Conservation (phyloP, 2,329 filamentous ascomycete genomes). For the Scleromitrula shiraiana region DNA sequence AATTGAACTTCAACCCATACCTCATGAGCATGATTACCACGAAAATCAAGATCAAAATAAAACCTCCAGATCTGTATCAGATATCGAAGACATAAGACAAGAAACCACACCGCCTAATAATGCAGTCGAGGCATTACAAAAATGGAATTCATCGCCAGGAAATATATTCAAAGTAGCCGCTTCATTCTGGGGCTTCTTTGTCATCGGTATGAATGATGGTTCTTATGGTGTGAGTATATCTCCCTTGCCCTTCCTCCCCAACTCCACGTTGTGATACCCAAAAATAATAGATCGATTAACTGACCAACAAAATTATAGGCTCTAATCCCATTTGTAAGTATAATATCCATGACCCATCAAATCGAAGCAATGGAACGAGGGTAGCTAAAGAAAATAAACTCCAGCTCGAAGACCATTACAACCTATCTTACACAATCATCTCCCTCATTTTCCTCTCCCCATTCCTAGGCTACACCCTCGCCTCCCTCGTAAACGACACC, state of each 20-base stretch:
- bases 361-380: too few species aligned
- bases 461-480: conserved; percentile 54
- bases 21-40: not conserved
- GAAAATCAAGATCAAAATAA: not conserved
- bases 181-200: conserved; percentile 52
- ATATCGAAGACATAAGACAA: conserved; percentile 4
- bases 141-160: conserved; percentile 54
- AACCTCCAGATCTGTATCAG: not conserved
- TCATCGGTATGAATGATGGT: conserved; percentile 37
- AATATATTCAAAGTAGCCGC: conserved; percentile 53
- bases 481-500: conserved; percentile 55
- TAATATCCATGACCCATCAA: too few species aligned
- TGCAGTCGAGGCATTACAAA: conserved; percentile 32
- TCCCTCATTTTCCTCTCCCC: conserved; percentile 61
- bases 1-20: not conserved
- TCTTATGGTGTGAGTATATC: conserved; percentile 16
- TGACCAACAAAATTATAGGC: conserved; percentile 30
- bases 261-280: too few species aligned
- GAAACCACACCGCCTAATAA: not conserved
- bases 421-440: conserved; percentile 52
- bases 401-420: conserved; percentile 41
- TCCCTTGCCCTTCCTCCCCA: not conserved
- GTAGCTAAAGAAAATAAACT: not conserved
- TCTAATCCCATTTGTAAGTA: conserved; percentile 36
- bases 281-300: too few species aligned